Conservation (phyloP, 2,329 filamentous ascomycete genomes). For the Rosellinia necatrix region DNA sequence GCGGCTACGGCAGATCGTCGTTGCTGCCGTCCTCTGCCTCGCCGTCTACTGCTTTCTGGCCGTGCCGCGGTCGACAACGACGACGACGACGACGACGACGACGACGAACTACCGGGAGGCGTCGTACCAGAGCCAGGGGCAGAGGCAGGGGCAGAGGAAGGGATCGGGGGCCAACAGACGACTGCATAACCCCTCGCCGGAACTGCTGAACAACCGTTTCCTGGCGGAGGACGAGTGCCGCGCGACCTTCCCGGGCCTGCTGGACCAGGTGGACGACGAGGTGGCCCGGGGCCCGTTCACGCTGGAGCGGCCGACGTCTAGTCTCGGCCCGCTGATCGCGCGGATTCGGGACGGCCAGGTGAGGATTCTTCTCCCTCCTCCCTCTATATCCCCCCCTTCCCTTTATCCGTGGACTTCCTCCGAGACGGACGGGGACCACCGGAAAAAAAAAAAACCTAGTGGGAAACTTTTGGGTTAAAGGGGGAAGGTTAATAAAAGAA, state of each 20-base stretch:
- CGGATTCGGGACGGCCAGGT: conserved; percentile 50
- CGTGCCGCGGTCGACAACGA: conserved; percentile 25
- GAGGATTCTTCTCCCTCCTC: no score
- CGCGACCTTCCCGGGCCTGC: conserved; percentile 51
- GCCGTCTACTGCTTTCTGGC: conserved; percentile 39
- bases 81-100: no score
- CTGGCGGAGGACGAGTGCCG: conserved; percentile 51
- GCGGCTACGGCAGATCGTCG: conserved; percentile 37
- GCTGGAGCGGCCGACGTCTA: conserved; percentile 42
- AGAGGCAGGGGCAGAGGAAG: neutral
- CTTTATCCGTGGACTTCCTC: no score
- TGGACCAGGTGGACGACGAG: conserved; percentile 50
- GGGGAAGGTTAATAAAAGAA: no score
- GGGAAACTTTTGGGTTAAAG: no score
- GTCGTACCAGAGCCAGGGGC: neutral
- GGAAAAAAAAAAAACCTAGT: no score
- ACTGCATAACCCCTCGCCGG: conserved; percentile 14
- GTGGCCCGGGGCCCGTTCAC: conserved; percentile 51
- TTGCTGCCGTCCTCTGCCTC: conserved; percentile 36
- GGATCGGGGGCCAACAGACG: no score
- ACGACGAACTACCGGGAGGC: conserved; percentile 15
- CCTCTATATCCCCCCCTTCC: no score
- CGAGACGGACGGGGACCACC: no score
- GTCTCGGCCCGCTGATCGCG: conserved; percentile 49
- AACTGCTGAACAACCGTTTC: conserved; percentile 43